phyloP scores from a whole-genome alignment of 176 grass and related monocot genomes.

The Oryza rufipogon region DNA sequence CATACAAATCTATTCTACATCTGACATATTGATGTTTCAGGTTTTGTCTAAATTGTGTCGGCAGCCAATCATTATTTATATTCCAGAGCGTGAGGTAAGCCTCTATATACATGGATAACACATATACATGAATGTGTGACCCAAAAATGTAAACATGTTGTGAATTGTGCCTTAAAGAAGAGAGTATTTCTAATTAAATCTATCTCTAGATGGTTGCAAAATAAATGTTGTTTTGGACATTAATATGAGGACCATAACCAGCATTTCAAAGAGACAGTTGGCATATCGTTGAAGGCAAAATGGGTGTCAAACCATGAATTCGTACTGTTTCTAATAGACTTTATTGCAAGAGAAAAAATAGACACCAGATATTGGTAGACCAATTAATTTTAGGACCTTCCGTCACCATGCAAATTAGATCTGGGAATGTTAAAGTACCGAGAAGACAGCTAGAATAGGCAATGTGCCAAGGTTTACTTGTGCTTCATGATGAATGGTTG shows the following conservation, averaged over 20 bases:
- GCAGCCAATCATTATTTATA: constrained; percentile 89
- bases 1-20: constrained; percentile 20
- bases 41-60: constrained; percentile 77
- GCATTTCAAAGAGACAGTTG: not conserved
- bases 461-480: not conserved
- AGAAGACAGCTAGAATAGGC: not conserved
- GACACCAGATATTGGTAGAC: constrained; percentile 3
- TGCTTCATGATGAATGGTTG: not conserved
- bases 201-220: not conserved
- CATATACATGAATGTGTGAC: constrained; percentile 5
- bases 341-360: not conserved
- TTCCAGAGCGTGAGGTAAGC: constrained; percentile 85
- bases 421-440: not conserved
- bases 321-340: not conserved
- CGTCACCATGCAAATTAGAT: not conserved
- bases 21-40: constrained; percentile 47
- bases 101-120: not conserved
- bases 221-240: not conserved
- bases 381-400: not conserved
- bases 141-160: constrained; percentile 9
- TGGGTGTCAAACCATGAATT: not conserved
- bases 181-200: not conserved
- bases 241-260: not conserved
- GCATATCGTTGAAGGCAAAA: not conserved
- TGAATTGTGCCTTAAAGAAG: not conserved